Percentiles rank a stretch among this genome's conserved stretches.
Conservation (phyloP, 2,329 filamentous ascomycete genomes). For the Macroventuria anomochaeta region DNA sequence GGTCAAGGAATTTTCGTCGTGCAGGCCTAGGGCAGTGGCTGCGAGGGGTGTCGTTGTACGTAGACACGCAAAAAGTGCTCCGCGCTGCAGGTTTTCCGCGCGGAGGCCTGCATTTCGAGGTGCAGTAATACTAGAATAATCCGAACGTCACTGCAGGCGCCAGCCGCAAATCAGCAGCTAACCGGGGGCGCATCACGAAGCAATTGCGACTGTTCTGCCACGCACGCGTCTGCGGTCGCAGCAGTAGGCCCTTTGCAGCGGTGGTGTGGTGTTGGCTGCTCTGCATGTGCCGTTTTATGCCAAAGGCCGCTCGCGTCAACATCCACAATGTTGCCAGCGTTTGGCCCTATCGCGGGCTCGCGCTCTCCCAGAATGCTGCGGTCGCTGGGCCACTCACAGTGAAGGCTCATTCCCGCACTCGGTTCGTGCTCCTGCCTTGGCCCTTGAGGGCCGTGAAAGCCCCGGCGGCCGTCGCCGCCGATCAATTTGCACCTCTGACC, state of each 20-base stretch:
- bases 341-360: constrained; percentile 8
- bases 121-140: not conserved
- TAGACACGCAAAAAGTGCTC: not conserved
- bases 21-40: not conserved
- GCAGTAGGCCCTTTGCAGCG: constrained; percentile 11
- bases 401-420: constrained; percentile 7
- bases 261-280: not conserved
- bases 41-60: not conserved
- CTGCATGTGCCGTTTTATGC: constrained; percentile 5
- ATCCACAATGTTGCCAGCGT: constrained; percentile 12
- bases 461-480: constrained; percentile 5
- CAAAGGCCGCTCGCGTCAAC: constrained; percentile 19
- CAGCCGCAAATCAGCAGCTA: not conserved
- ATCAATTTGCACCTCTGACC: constrained; percentile 10
- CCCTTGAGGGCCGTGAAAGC: constrained; percentile 6
- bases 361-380: not conserved
- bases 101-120: not conserved
- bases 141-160: constrained; percentile 9
- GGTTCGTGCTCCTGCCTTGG: constrained; percentile 18
- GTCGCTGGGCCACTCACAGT: constrained; percentile 10
- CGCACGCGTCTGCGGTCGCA: constrained; percentile 4
- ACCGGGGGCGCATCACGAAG: not conserved
- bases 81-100: not conserved
- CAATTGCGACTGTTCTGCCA: not conserved
- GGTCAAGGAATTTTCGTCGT: not conserved